A percentile compares a stretch with the other conserved stretches of the same genome.
phyloP scores from a whole-genome alignment of 1,284 basidiomycete genomes.

The Thecaphora thlaspeos region DNA sequence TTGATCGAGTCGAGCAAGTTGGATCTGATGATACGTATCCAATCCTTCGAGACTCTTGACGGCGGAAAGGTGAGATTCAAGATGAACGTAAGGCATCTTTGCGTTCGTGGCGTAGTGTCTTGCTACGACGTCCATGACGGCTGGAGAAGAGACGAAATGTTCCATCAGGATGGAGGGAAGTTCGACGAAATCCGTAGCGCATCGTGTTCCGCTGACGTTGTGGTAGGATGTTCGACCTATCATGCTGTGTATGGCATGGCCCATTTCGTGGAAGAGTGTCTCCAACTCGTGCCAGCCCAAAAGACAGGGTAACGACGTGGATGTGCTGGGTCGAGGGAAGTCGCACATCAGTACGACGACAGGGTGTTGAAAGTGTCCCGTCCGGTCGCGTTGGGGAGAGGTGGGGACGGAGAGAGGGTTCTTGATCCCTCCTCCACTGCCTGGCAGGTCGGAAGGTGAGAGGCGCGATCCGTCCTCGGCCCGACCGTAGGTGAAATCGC shows the following conservation, averaged over 20 bases:
- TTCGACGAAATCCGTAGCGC: constrained; percentile 97
- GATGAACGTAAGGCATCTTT: constrained; percentile 69
- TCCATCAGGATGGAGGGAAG: constrained; percentile 98
- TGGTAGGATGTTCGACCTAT: constrained; percentile 95
- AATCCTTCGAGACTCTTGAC: constrained; percentile 54
- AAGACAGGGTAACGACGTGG: constrained; percentile 68
- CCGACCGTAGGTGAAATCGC: constrained; percentile 65
- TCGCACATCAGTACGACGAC: constrained; percentile 89
- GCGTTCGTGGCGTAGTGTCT: constrained; percentile 66
- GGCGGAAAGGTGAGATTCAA: constrained; percentile 53
- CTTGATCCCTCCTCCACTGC: constrained; percentile 18
- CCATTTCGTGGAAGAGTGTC: constrained; percentile 98
- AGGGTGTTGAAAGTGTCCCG: constrained; percentile 72
- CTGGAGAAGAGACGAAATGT: constrained; percentile 80
- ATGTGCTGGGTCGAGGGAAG: constrained; percentile 71
- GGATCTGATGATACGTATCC: constrained; percentile 87
- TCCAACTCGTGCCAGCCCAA: constrained; percentile 91
- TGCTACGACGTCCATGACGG: constrained; percentile 76
- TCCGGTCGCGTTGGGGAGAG: constrained; percentile 61
- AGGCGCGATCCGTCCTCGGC: constrained; percentile 56
- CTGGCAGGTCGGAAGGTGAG: constrained; percentile 10
- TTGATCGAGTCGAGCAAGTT: constrained; percentile 86
- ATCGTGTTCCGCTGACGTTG: constrained; percentile 96
- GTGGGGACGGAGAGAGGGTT: constrained; percentile 44
- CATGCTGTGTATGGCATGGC: constrained; percentile 99